Base-by-base conservation (phyloP, 495 filamentous ascomycete species). In the Xylaria cubensis region DNA sequence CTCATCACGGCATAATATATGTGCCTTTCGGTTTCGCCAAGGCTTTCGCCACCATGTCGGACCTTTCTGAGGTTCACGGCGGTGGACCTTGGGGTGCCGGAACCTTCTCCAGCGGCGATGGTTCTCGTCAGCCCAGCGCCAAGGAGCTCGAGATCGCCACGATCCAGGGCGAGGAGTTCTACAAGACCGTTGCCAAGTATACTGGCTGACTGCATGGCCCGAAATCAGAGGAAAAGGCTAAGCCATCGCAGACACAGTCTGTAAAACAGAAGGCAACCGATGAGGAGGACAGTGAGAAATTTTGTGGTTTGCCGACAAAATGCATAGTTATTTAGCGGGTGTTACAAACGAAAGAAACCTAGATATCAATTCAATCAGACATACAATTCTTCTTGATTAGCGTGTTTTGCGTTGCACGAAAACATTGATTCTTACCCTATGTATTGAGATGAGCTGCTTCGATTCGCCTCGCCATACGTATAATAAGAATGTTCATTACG, bases 1-100 rank as follows among this genome's bases (percentile, higher is more conserved):
- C 92, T 64, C 96, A 98, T 82, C 96, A 99, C 87, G 96, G 96
- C 74, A 91, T 98, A 81, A 91, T 96, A 87, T 99, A 92, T 80
- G 94, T 98, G 34, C 96, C 96, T 51, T 87, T 99, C 73, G 96
- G 96, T 55, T 99, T 97, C 87, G 91, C 92, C 86, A 92, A 90
- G 75, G 84, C 90, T 70, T 97, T 97, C 81, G 82, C 75, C 39
- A 78, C 86, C 61, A 80, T 97, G 70, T 80, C 89, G 69, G 89
- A 95, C 80, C 77, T 96, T 32, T 72, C 79, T 19, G 93, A 97
- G 86, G 86, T 94, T 65, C 92, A 91, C 80, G 96, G 96, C 76
- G 97, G 96, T 44, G 88, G 86, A 72, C 86, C 96, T 24, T 99
- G 97, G 96, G 96, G 96, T 76, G 95, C 96, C 46, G 96, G 96